Evolutionary conservation across 805 yeast species (phyloP).

Genomic region (Candida rishiriensis): DNA sequence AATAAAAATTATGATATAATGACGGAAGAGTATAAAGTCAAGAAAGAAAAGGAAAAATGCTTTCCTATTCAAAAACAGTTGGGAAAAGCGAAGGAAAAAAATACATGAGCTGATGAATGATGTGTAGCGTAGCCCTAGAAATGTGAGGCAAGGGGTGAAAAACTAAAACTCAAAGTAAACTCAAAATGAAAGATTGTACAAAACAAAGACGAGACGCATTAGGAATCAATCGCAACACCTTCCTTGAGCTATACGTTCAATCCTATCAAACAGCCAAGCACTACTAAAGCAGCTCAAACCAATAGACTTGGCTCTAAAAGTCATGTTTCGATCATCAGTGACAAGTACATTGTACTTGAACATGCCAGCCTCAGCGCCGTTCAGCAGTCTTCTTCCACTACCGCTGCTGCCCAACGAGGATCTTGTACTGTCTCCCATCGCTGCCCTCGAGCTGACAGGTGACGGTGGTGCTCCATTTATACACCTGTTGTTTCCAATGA

Average conservation of each 20-base stretch:
- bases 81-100: no score
- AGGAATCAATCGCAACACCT: slow-evolving; percentile 44
- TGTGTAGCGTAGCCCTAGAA: no score
- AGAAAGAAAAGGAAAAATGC: no score
- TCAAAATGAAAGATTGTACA: not conserved
- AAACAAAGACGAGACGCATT: not conserved
- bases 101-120: no score
- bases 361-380: slow-evolving; percentile 32
- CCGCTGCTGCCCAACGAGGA: no score
- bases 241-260: slow-evolving; percentile 43
- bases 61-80: no score
- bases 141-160: no score
- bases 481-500: slow-evolving; percentile 22
- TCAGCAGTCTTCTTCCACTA: slow-evolving; percentile 22
- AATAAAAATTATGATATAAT: no score
- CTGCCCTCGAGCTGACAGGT: not conserved
- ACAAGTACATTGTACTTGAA: slow-evolving; percentile 59
- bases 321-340: slow-evolving; percentile 72
- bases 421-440: no score
- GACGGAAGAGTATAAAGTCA: no score
- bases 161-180: no score
- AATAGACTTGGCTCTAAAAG: slow-evolving; percentile 56
- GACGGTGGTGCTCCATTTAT: slow-evolving; percentile 16
- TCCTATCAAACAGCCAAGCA: slow-evolving; percentile 53
- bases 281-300: slow-evolving; percentile 54